A percentile compares a stretch with the other conserved stretches of the same genome.
phyloP scores from a whole-genome alignment of 768 basidiomycete genomes.

The Suillus plorans region DNA sequence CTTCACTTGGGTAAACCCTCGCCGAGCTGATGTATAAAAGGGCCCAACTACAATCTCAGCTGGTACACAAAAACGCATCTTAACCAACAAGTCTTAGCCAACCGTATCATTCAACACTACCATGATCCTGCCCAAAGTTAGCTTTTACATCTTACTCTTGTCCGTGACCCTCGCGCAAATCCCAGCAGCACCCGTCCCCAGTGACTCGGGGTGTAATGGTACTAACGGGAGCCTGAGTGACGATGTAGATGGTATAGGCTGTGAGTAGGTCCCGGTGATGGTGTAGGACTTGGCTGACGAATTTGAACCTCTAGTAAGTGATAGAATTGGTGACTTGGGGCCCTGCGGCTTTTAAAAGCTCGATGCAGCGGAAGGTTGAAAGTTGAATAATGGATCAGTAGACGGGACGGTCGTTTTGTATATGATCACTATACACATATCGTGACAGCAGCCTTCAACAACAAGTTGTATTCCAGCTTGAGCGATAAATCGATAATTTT shows the following conservation, averaged over 20 bases:
- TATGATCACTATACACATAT: background rate
- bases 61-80: background rate
- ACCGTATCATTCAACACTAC: background rate
- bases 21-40: background rate
- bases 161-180: background rate
- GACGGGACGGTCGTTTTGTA: background rate
- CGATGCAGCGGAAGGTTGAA: background rate
- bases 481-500: no score
- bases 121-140: background rate
- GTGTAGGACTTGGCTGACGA: background rate
- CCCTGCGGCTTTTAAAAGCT: background rate
- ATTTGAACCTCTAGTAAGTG: background rate
- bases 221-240: fast-evolving
- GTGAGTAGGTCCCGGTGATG: background rate
- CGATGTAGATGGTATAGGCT: background rate
- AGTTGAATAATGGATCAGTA: background rate
- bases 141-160: background rate
- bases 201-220: background rate
- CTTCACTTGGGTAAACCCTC: no score
- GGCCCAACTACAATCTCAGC: background rate
- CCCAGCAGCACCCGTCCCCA: background rate
- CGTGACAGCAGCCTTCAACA: background rate
- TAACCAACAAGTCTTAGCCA: background rate
- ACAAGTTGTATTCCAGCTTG: no score
- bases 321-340: no score